Conservation (phyloP, 352 stramenopile genomes). For the Globisporangium cystogenes region DNA sequence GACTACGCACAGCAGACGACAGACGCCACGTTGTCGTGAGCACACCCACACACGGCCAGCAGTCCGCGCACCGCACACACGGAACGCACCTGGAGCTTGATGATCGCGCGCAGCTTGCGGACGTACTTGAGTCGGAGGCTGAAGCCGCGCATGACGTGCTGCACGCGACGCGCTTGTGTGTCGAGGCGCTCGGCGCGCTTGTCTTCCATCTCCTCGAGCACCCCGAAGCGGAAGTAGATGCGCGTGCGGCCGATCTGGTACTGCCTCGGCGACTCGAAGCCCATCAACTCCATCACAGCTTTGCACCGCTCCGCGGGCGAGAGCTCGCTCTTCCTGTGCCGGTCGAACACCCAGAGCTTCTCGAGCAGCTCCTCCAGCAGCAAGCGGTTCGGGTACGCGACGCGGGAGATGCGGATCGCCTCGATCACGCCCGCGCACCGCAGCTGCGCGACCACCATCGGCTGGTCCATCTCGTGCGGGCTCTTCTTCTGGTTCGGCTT, state of each 20-base stretch:
- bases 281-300: conserved; percentile 60
- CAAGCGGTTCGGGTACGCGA: conserved; percentile 98
- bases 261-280: conserved; percentile 34
- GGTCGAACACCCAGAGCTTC: conserved; percentile 78
- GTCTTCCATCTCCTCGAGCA: conserved; percentile 84
- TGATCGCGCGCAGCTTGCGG: conserved; percentile 65
- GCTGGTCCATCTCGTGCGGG: conserved; percentile 82
- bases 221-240: conserved; percentile 85
- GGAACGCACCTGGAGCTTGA: conserved; percentile 62
- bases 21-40: neutral
- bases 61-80: neutral
- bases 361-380: conserved; percentile 83
- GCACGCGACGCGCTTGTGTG: conserved; percentile 69
- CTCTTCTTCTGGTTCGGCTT: conserved; percentile 99
- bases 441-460: conserved; percentile 95
- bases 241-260: conserved; percentile 85
- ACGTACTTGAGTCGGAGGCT: conserved; percentile 73
- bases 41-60: neutral
- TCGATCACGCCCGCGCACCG: conserved; percentile 99
- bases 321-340: conserved; percentile 61
- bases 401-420: conserved; percentile 96
- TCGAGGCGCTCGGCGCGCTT: conserved; percentile 83
- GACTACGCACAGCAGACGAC: conserved; percentile 20
- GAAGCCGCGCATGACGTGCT: conserved; percentile 78
- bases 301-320: conserved; percentile 68